Base-by-base conservation (phyloP, 345 rosid species). In the Pugionium cornutum region DNA sequence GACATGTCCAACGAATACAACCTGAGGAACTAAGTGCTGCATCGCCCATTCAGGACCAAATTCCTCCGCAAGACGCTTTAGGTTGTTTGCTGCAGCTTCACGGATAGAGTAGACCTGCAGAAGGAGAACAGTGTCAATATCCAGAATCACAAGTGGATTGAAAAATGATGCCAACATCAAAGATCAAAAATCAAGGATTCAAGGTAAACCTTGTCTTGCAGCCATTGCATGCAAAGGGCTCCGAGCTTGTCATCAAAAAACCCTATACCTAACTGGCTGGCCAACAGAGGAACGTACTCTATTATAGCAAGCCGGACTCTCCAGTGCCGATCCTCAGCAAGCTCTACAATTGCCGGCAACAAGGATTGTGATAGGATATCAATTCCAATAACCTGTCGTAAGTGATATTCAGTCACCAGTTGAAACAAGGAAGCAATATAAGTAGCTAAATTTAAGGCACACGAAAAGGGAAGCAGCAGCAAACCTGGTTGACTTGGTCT, bases 281-380 rank as follows among this genome's bases (percentile, higher is more conserved):
- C 97, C 83, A 90, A 76, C 58, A 94, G 52, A 46, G 99, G 99
- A 76, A 90, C 89, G 62, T 94, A 94, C 75, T 94, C 99, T 69
- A 94, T 94, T 73, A 94, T 86, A 36, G 99, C 96, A 76, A 94
- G 97, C n/a, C 95, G 78, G 56, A 94, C 97, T 75, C 96, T 88
- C 99, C 99, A 94, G 64, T 94, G 99, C 62, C 90, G 83, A 82
- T 94, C 99, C 82, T 90, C 97, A 3, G 99, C 99, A 76, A 94
- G 97, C 83, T 94, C 99, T 52, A 90, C 99, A 42, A 94, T 94
- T 25, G 99, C 99, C 6, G 99, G 99, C 51, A 94, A 80, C 62
- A 94, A 80, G 53, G 97, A 94, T 64, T 90, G 97, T 47, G 97
- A 94, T 53, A 94, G 79, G 40, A 94, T 77, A 84, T 94, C 99